Evolutionary conservation across 805 yeast species (phyloP).

Genomic region (Hanseniaspora lindneri): DNA sequence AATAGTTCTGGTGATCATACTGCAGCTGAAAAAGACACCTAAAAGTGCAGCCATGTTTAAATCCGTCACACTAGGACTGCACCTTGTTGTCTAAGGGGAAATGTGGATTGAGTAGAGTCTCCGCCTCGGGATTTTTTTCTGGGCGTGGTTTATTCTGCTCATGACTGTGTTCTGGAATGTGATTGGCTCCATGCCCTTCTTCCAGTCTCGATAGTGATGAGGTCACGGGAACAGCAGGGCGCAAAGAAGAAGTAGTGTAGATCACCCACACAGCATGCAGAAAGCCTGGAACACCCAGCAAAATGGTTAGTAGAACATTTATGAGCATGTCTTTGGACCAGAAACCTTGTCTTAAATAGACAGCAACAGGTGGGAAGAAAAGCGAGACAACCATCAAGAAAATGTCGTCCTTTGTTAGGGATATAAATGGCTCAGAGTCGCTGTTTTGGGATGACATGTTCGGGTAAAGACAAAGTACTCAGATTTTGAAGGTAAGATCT

Average conservation of each 20-base stretch:
- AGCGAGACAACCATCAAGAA: slow-evolving; percentile 32
- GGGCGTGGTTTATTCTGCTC: background rate
- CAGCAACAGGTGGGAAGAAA: slow-evolving; percentile 64
- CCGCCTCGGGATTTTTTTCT: no score
- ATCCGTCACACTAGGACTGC: background rate
- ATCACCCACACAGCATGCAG: slow-evolving; percentile 20
- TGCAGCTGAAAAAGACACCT: no score
- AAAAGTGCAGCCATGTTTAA: no score
- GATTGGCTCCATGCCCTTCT: no score
- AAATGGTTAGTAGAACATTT: slow-evolving; percentile 28
- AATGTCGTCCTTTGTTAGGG: slow-evolving; percentile 12
- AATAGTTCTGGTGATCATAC: no score
- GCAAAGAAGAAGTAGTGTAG: slow-evolving; percentile 15
- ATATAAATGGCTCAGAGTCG: background rate
- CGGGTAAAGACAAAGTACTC: no score
- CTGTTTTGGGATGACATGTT: background rate
- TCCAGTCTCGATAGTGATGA: slow-evolving; percentile 1
- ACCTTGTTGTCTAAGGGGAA: slow-evolving; percentile 10
- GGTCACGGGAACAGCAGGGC: background rate
- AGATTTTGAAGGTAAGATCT: no score
- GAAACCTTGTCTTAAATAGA: slow-evolving; percentile 51
- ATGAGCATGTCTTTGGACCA: slow-evolving; percentile 44
- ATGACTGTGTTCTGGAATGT: background rate
- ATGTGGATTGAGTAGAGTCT: slow-evolving; percentile 1
- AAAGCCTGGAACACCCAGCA: slow-evolving; percentile 15